A percentile compares a stretch with the other conserved stretches of the same genome.
Evolutionary conservation across 345 rosid species (phyloP).

Genomic region (Arabis alpina): DNA sequence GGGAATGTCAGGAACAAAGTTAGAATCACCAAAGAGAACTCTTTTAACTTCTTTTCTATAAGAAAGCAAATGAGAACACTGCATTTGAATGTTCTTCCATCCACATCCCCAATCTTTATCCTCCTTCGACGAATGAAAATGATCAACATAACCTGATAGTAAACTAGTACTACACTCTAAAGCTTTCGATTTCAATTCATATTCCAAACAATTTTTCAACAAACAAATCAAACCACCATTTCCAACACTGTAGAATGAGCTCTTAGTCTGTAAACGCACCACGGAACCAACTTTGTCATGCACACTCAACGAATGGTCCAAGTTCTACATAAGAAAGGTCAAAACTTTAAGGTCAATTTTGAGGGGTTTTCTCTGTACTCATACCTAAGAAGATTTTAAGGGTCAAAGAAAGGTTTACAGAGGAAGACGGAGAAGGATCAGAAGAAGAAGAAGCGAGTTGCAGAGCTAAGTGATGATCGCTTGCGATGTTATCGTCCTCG

Average conservation of each 20-base stretch:
- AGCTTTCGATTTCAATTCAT: conserved; percentile 38
- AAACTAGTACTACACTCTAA: conserved; percentile 37
- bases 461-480: conserved; percentile 48
- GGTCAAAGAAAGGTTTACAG: conserved; percentile 18
- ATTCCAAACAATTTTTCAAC: conserved; percentile 56
- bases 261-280: conserved; percentile 52
- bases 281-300: conserved; percentile 44
- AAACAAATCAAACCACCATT: conserved; percentile 60
- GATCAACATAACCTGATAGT: conserved; percentile 62
- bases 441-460: conserved; percentile 47
- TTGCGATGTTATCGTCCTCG: conserved; percentile 48
- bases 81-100: conserved; percentile 85
- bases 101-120: conserved; percentile 84
- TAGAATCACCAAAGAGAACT: conserved; percentile 63
- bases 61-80: conserved; percentile 64
- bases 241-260: conserved; percentile 50
- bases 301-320: not conserved
- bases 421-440: conserved; percentile 27
- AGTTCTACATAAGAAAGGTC: conserved; percentile 15
- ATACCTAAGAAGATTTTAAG: not conserved
- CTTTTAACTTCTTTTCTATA: conserved; percentile 52
- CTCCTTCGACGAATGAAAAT: conserved; percentile 66
- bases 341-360: conserved; percentile 1
- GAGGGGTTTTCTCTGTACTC: not conserved
- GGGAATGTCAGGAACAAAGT: conserved; percentile 73